phyloP scores from a whole-genome alignment of 2,329 filamentous ascomycete genomes.

The Sarocladiaceae sp. region DNA sequence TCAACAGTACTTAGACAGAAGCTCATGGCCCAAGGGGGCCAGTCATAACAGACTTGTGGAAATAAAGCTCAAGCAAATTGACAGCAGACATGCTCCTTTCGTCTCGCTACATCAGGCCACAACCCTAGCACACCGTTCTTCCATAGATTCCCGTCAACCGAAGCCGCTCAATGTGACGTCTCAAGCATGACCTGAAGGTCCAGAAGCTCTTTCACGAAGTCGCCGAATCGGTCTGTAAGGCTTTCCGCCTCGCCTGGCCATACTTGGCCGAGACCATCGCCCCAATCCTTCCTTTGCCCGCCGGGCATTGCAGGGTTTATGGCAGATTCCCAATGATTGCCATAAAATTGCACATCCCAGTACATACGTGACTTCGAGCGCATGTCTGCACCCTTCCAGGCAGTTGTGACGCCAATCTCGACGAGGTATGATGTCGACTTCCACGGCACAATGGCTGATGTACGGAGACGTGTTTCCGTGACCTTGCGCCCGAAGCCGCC shows the following conservation, averaged over 20 bases:
- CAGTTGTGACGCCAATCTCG: constrained; percentile 26
- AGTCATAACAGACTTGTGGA: constrained; percentile 14
- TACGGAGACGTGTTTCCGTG: constrained; percentile 20
- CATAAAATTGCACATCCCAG: constrained; percentile 29
- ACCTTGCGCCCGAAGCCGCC: constrained; percentile 7
- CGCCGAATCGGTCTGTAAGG: constrained; percentile 22
- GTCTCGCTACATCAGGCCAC: too few relatives aligned
- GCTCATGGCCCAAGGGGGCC: constrained; percentile 32
- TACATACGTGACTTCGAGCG: constrained; percentile 17
- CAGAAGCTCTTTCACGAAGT: constrained; percentile 26
- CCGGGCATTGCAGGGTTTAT: constrained; percentile 23
- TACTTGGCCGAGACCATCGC: constrained; percentile 22
- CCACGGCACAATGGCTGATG: constrained; percentile 24
- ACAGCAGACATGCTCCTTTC: too few relatives aligned
- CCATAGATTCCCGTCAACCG: too few relatives aligned
- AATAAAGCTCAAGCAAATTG: neutral
- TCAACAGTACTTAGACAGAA: constrained; percentile 39
- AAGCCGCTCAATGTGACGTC: too few relatives aligned
- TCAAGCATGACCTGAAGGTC: constrained; percentile 20
- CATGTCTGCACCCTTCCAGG: constrained; percentile 20
- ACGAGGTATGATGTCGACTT: constrained; percentile 26
- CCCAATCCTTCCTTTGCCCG: constrained; percentile 25
- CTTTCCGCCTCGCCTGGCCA: constrained; percentile 25
- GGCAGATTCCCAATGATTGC: constrained; percentile 31
- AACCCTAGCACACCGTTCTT: too few relatives aligned